Evolutionary conservation across 78 protist genomes (phyloP).

Genomic region (Chrysochromulina parva): DNA sequence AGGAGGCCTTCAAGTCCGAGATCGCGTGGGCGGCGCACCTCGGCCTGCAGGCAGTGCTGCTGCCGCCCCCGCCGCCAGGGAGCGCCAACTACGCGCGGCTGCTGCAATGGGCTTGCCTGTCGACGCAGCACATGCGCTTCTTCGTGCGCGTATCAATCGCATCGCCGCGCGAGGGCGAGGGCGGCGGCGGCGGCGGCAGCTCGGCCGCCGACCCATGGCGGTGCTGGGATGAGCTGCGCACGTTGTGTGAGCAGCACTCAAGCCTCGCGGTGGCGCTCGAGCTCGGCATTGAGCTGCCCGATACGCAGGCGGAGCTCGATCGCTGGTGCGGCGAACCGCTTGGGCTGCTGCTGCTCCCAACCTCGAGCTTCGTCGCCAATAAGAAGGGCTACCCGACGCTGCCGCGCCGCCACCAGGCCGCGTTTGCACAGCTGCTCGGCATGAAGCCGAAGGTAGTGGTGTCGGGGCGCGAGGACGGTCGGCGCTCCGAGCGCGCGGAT

Average conservation of each 20-base stretch:
- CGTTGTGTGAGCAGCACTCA: constrained; percentile 52
- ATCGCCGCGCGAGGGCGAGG: background rate
- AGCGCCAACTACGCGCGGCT: background rate
- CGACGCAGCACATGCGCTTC: background rate
- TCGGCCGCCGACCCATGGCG: constrained; percentile 52
- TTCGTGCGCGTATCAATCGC: constrained; percentile 12
- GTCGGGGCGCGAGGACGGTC: too few relatives aligned
- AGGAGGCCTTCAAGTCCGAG: constrained; percentile 62
- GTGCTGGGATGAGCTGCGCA: constrained; percentile 69
- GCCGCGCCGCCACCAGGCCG: constrained; percentile 68
- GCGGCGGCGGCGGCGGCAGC: background rate
- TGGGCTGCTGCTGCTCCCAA: constrained; percentile 63
- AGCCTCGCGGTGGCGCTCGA: constrained; percentile 59
- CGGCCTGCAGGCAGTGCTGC: constrained; percentile 60
- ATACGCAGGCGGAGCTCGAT: background rate
- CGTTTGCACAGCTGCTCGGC: constrained; percentile 24
- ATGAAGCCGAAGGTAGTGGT: constrained; percentile 28
- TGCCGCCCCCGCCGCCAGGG: constrained; percentile 53
- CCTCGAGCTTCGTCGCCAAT: constrained; percentile 68
- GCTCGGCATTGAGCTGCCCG: constrained; percentile 57
- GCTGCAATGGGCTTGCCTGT: background rate
- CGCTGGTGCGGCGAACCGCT: constrained; percentile 69
- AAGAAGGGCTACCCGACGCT: constrained; percentile 75
- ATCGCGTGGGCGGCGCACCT: constrained; percentile 76
- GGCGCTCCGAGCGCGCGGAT: background rate